Conservation (phyloP, 805 yeast genomes). For the Cyberlindnera lachancei region DNA sequence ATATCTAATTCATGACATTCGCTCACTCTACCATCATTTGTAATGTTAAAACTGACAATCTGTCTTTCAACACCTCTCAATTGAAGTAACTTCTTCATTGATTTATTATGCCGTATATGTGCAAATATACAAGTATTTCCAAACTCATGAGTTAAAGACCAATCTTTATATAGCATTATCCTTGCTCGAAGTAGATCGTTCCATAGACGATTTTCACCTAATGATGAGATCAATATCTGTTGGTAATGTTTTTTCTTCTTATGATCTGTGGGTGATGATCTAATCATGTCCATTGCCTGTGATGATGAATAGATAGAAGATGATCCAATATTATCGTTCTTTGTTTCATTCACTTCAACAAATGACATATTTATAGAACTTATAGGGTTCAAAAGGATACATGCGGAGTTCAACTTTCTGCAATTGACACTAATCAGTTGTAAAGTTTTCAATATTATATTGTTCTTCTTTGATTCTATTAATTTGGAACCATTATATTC, state of each 20-base stretch:
- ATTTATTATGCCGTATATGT: conserved; percentile 14
- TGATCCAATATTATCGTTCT: too few relatives aligned
- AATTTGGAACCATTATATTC: too few relatives aligned
- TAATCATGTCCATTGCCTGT: too few relatives aligned
- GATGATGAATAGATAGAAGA: too few relatives aligned
- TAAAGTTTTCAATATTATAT: conserved; percentile 7
- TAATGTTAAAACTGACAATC: conserved; percentile 8
- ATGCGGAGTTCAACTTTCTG: conserved; percentile 11
- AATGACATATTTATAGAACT: conserved; percentile 17
- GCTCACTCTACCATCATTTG: conserved; percentile 3
- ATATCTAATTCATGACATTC: neutral
- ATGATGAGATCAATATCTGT: conserved; percentile 14
- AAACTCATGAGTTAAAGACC: conserved; percentile 4
- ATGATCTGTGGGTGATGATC: too few relatives aligned
- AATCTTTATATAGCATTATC: conserved; percentile 19
- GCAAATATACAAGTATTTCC: conserved; percentile 10
- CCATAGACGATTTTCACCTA: conserved; percentile 19
- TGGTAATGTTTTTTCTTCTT: conserved; percentile 13
- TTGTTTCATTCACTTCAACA: conserved; percentile 9
- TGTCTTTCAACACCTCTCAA: conserved; percentile 5
- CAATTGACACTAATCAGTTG: conserved; percentile 13
- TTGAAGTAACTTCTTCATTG: conserved; percentile 9
- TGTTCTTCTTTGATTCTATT: conserved; percentile 6
- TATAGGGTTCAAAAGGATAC: conserved; percentile 13
- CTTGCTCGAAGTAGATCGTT: conserved; percentile 12